Evolutionary conservation across 2,329 filamentous ascomycete genomes (phyloP).

Genomic region (Pyricularia sp.): DNA sequence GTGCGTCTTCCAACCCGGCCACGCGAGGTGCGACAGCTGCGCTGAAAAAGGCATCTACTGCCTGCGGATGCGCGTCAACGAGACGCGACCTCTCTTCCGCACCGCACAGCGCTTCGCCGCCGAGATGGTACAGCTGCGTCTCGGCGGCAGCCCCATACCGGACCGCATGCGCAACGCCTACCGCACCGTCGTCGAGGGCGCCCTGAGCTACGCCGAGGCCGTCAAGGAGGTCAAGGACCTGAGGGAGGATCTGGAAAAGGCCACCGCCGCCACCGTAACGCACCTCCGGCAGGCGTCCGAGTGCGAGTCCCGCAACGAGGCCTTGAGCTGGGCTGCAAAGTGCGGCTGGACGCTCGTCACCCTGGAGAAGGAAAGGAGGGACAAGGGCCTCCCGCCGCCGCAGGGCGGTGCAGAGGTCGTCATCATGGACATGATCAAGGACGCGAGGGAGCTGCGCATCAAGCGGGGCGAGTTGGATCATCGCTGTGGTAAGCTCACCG

Average conservation of each 20-base stretch:
- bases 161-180: neutral
- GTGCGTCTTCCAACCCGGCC: neutral
- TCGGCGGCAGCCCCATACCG: neutral
- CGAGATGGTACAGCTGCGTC: neutral
- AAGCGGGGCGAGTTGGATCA: neutral
- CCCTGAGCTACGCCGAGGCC: conserved; percentile 3
- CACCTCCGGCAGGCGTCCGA: neutral
- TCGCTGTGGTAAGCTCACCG: neutral
- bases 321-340: neutral
- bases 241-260: neutral
- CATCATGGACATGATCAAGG: neutral
- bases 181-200: neutral
- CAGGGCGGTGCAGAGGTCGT: neutral
- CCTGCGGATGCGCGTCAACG: neutral
- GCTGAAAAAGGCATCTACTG: neutral
- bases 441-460: neutral
- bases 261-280: neutral
- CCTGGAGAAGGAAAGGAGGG: neutral
- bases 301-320: neutral
- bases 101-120: neutral
- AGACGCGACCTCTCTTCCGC: conserved; percentile 1
- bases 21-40: conserved; percentile 1
- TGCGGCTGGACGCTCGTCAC: conserved; percentile 4
- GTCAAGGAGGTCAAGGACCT: conserved; percentile 3
- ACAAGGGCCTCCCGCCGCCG: neutral